phyloP scores from a whole-genome alignment of 139 green algal species.

The Volvox africanus region DNA sequence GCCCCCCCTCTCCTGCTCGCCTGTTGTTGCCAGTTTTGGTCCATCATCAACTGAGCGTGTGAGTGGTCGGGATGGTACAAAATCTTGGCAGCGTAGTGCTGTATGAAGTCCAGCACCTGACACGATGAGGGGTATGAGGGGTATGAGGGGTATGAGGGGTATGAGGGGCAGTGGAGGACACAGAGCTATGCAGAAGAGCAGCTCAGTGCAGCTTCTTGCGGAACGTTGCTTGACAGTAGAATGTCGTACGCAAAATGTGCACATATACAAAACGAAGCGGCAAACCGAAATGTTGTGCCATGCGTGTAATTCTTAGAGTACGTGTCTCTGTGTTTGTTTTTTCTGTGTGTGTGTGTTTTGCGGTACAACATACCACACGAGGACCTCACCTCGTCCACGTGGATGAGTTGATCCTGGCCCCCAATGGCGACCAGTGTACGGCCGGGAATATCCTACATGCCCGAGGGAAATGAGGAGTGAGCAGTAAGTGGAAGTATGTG shows the following conservation, averaged over 20 bases:
- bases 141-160: not conserved
- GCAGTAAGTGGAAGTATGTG: too few species aligned
- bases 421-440: conserved; percentile 56
- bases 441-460: conserved; percentile 50
- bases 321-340: too few species aligned
- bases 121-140: not conserved
- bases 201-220: too few species aligned
- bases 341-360: not conserved
- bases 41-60: conserved; percentile 29
- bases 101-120: conserved; percentile 48
- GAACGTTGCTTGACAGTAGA: not conserved
- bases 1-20: not conserved
- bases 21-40: conserved; percentile 41
- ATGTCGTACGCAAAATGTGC: too few species aligned
- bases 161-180: not conserved
- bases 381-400: conserved; percentile 56
- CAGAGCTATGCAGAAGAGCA: too few species aligned
- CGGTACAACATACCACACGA: not conserved
- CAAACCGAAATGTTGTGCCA: too few species aligned
- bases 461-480: not conserved
- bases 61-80: conserved; percentile 41
- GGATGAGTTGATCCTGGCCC: conserved; percentile 67
- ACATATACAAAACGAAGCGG: too few species aligned
- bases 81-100: conserved; percentile 52
- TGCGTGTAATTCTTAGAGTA: too few species aligned